These are phyloP conservation scores for Clarireedia hainanense DNA, from an alignment of 2,329 filamentous ascomycete genomes.

Conservation along the genomic window DNA sequence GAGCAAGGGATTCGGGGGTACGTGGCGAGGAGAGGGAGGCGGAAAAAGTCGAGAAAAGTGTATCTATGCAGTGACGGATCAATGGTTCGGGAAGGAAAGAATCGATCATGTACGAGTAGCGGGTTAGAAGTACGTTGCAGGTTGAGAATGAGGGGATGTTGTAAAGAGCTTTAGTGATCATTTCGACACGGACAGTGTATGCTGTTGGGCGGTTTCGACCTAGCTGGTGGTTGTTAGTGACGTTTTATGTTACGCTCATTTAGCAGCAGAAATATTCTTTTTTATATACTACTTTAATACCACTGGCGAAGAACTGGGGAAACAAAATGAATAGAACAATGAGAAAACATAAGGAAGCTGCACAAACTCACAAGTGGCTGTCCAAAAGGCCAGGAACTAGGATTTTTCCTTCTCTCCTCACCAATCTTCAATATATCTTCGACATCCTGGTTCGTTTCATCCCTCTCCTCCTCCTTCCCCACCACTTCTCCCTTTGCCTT, in stretches of 20 bases:
- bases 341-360: neutral
- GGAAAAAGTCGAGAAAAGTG: slow-evolving; percentile 20
- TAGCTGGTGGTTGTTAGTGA: slow-evolving; percentile 1
- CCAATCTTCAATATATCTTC: slow-evolving; percentile 18
- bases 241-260: too few relatives aligned
- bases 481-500: neutral
- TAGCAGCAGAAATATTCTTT: too few relatives aligned
- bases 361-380: slow-evolving; percentile 9
- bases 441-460: too few relatives aligned
- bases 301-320: too few relatives aligned
- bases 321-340: neutral
- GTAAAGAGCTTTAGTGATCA: slow-evolving; percentile 17
- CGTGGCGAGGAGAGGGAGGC: slow-evolving; percentile 15
- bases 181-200: neutral
- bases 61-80: slow-evolving; percentile 17
- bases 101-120: slow-evolving; percentile 9
- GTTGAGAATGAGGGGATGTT: slow-evolving; percentile 23
- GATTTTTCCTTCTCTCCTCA: slow-evolving; percentile 20
- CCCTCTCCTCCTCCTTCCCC: neutral
- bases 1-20: slow-evolving; percentile 13
- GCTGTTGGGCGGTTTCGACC: slow-evolving; percentile 16
- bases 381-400: slow-evolving; percentile 11
- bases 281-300: too few relatives aligned
- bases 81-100: slow-evolving; percentile 14
- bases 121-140: slow-evolving; percentile 16